Base-by-base conservation (phyloP, 306 rosid species). In the Mimosa bimucronata region DNA sequence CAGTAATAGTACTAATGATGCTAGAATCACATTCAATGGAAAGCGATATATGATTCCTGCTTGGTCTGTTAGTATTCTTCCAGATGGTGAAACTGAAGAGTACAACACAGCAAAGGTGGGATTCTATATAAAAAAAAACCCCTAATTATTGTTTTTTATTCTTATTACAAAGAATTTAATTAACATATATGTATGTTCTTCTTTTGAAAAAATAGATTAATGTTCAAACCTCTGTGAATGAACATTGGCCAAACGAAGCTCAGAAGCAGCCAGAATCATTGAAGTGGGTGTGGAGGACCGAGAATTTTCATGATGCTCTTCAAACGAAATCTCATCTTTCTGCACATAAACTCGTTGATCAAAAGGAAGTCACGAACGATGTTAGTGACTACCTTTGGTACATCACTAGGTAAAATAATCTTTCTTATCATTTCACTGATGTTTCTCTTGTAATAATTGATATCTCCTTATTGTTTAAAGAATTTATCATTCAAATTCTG, bases 41-140 rank as follows among this genome's bases (percentile, higher is more conserved):
- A 88, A 61, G 0, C 66, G 45, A 65, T 80, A 53, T 25, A 34
- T n/a, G 7, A 62, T 87, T 78, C 90, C 92, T 31, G 89, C 89
- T 23, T 90, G 92, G 92, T 88, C 89, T 53, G 90, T 88, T 13
- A 81, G 82, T 50, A 79, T 90, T 82, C 92, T 90, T 41, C 85
- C 89, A 2, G 85, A 86, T 66, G 87, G 90, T 37, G 52, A 83
- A 75, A 19, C 28, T 5, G 87, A 86, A 79, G 87, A 2, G 19
- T 86, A 85, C 52, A 88, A 90, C 76, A 88, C 88, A 0, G 90
- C 90, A 2, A 87, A 81, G 80, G 88, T 85, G 14, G 8, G 3
- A 44, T 44, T 44, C 38, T 34, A 34, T 34, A 34, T 3, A 1
- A n/a, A n/a, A n/a, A n/a, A n/a, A n/a, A n/a, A n/a, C n/a, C 46